Evolutionary conservation across 352 stramenopile genomes (phyloP), one percentile per base, ranked within the genome.

Genomic region (Peronospora tabacina): DNA sequence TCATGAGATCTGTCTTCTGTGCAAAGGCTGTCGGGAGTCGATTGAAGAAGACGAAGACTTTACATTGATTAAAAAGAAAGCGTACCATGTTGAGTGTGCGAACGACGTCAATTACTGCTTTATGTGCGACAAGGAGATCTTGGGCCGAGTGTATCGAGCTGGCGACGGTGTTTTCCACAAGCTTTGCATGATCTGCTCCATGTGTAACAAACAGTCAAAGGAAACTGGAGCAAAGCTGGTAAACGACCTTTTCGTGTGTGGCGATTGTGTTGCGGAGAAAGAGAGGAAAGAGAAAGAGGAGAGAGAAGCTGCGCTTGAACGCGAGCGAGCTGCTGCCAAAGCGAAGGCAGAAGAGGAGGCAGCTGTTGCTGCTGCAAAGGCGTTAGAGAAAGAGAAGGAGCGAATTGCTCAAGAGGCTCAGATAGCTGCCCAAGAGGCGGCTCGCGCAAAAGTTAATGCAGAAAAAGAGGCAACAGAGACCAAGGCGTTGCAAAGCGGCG

Each of bases 1-100:
- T 52, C 80, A 91, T 63, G 80, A 91, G 52, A 87, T 89, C 39
- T 91, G 80, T 56, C 60, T 91, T 44, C 59, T 89, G 26, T 89
- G 80, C 24, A 76, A 74, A 36, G 72, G 69, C 6, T 91, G 80
- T 48, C 75, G 80, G 16, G 80, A 87, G 32, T 61, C 69, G 13
- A 91, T 91, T 44, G 77, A 85, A 50, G 80, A 91, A 40, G 57
- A 84, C 22, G 80, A 89, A 33, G 77, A 91, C 12, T 88, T 82
- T 19, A 72, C 70, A 24, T 68, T 91, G 15, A 82, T 87, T 44
- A 85, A 85, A 61, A 91, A 88, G 44, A 85, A 85, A 61, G 80
- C 80, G 26, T 91, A 87, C 46, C 80, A 91, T 43, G 59, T 64
- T 0, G 70, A 87, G n/a, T 91, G 80, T 43, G 80, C 75, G 15